A percentile compares a stretch with the other conserved stretches of the same genome.
Evolutionary conservation across 371 early-diverging fungal species (phyloP).

Genomic region (Parasitella parasitica): DNA sequence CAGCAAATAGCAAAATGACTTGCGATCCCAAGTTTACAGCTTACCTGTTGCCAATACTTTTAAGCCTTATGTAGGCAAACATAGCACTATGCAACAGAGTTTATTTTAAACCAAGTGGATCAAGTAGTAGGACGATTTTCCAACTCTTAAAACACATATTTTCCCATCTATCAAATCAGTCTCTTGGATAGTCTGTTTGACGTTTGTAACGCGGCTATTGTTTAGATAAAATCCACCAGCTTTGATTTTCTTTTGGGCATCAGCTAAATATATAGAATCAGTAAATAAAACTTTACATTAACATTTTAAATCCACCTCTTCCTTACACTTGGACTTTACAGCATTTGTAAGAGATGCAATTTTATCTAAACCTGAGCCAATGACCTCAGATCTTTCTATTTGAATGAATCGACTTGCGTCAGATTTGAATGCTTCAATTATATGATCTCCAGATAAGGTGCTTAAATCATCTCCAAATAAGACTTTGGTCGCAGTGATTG

Average conservation of each 20-base stretch:
- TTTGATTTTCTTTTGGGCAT: constrained; percentile 72
- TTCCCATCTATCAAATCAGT: constrained; percentile 58
- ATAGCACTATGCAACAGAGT: too few species aligned
- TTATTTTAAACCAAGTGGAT: constrained; percentile 29
- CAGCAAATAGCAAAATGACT: too few species aligned
- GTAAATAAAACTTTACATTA: background rate
- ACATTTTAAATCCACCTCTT: background rate
- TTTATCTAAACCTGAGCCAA: constrained; percentile 53
- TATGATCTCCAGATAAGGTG: constrained; percentile 50
- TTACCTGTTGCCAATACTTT: too few species aligned
- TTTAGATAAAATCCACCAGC: constrained; percentile 80
- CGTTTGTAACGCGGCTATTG: constrained; percentile 53
- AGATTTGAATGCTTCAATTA: constrained; percentile 70
- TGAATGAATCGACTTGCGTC: constrained; percentile 59
- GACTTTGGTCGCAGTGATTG: constrained; percentile 68
- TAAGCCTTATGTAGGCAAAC: too few species aligned
- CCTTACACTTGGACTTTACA: constrained; percentile 70
- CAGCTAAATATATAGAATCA: constrained; percentile 42
- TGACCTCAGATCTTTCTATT: constrained; percentile 36
- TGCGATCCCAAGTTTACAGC: too few species aligned
- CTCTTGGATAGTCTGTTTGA: constrained; percentile 34
- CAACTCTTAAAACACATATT: constrained; percentile 56
- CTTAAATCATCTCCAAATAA: constrained; percentile 63
- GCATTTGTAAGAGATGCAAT: constrained; percentile 63
- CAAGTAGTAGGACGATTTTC: constrained; percentile 64